Conservation (phyloP, 352 stramenopile species). For the Phytophthora fragariae region DNA sequence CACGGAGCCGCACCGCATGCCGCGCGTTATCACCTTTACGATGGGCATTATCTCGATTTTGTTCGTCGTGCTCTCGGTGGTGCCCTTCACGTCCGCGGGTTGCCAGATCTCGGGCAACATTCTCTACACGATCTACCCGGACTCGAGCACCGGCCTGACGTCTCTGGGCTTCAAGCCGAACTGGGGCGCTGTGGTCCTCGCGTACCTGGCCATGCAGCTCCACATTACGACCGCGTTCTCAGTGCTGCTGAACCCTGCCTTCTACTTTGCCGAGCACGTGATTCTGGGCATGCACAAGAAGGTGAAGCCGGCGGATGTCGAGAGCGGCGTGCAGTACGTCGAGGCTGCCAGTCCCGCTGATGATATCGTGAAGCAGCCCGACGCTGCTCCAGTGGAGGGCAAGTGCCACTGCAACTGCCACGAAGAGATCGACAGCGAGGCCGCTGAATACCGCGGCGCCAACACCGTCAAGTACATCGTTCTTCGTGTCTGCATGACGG, state of each 20-base stretch:
- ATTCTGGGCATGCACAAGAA: slow-evolving; percentile 53
- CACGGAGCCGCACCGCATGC: slow-evolving; percentile 39
- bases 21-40: slow-evolving; percentile 41
- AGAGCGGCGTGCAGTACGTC: slow-evolving; percentile 37
- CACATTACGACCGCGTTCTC: slow-evolving; percentile 50
- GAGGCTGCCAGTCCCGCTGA: slow-evolving; percentile 31
- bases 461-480: slow-evolving; percentile 50
- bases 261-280: slow-evolving; percentile 47
- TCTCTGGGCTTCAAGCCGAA: slow-evolving; percentile 46
- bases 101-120: slow-evolving; percentile 71
- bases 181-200: slow-evolving; percentile 37
- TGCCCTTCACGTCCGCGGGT: slow-evolving; percentile 52
- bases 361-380: slow-evolving; percentile 25
- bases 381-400: slow-evolving; percentile 29
- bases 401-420: slow-evolving; percentile 55
- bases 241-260: slow-evolving; percentile 47
- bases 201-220: slow-evolving; percentile 38
- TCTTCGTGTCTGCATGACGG: slow-evolving; percentile 52
- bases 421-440: slow-evolving; percentile 32
- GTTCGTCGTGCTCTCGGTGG: slow-evolving; percentile 43
- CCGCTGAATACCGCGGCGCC: slow-evolving; percentile 49
- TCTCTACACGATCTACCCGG: slow-evolving; percentile 58
- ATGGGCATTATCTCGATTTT: slow-evolving; percentile 44
- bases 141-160: slow-evolving; percentile 41
- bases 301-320: slow-evolving; percentile 24